Evolutionary conservation across 208 protist species (phyloP), one percentile per base, ranked within the genome.

Genomic region (Herpetomonas muscarum): DNA sequence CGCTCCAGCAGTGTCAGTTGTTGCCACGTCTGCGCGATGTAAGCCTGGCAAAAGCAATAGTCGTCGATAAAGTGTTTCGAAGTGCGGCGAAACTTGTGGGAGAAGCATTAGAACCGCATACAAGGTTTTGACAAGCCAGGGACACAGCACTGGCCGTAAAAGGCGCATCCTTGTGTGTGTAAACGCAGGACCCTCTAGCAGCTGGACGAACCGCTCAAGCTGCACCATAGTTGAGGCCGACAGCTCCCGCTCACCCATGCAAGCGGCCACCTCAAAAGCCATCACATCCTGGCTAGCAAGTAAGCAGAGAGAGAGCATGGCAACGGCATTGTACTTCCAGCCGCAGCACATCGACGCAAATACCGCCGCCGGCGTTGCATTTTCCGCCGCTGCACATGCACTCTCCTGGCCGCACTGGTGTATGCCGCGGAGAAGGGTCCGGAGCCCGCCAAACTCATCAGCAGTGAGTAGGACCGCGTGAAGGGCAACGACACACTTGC

Each of bases 51-150:
- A 58, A 15, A 54, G 59, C 41, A 84, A 67, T 26, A 90, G 57
- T 2, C 83, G 76, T 17, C 51, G 70, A 29, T 75, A 70, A 12
- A 90, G 63, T 31, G 61, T 21, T 12, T 49, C 78, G 58, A 92
- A 85, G 45, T 96, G 97, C 2, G 94, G 86, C 6, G 87, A 81
- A 47, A 64, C 81, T 65, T 98, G 97, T 19, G 98, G 98, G 21
- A 99, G 78, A 2, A 99, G 79, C 82, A 99, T 98, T 28, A 99
- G 77, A n/a, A 99, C 32, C 19, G 94, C 90, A 61, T 96, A 98
- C 0, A 99, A 78, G 13, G 85, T 80, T 61, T 96, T 87, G 42
- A 98, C 74, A 2, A 99, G 63, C 54, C 80, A 78, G 5, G 86
- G 74, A 65, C 94, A 83, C 19, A 76, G 55, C 0, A 75, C 64